A percentile compares a stretch with the other conserved stretches of the same genome.
Conservation (phyloP, 2,329 filamentous ascomycete genomes). For the Ophiostoma fasciatum region DNA sequence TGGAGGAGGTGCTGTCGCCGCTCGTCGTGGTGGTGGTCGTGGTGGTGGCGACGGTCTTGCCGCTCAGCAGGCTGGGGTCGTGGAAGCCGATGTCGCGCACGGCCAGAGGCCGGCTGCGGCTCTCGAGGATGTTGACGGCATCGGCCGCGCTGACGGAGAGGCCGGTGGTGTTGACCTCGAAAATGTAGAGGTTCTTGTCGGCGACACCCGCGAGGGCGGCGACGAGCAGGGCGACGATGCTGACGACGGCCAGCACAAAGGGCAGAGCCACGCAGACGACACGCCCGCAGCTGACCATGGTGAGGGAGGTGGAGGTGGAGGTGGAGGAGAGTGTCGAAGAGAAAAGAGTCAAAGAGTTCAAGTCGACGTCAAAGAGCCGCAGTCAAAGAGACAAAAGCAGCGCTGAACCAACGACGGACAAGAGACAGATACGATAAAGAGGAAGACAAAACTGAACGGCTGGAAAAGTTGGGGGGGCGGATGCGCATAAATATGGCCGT, state of each 20-base stretch:
- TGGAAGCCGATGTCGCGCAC: background rate
- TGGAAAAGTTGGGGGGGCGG: background rate
- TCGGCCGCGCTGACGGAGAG: conserved; percentile 29
- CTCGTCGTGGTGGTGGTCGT: conserved; percentile 14
- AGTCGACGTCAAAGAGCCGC: too few species aligned
- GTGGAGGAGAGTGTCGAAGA: background rate
- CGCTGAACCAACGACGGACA: too few species aligned
- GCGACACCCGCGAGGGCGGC: conserved; percentile 40
- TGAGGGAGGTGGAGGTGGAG: conserved; percentile 4
- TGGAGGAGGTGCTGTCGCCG: conserved; percentile 17
- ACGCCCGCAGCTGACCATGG: conserved; percentile 42
- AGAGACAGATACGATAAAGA: background rate
- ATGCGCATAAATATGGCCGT: conserved; percentile 5
- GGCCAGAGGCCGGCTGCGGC: background rate
- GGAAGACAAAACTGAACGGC: too few species aligned
- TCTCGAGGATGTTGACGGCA: conserved; percentile 5
- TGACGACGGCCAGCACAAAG: conserved; percentile 64
- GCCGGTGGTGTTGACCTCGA: conserved; percentile 46
- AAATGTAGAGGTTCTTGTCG: conserved; percentile 41
- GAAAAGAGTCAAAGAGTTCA: conserved; percentile 1
- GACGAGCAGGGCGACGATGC: conserved; percentile 53
- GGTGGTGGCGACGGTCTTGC: background rate
- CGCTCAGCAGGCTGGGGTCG: conserved; percentile 5
- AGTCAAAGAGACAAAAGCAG: too few species aligned
- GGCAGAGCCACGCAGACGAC: conserved; percentile 79